Percentiles rank a stretch among this genome's conserved stretches.
Evolutionary conservation across 1,284 basidiomycete species (phyloP).

Genomic region (Marasmius fiardii): DNA sequence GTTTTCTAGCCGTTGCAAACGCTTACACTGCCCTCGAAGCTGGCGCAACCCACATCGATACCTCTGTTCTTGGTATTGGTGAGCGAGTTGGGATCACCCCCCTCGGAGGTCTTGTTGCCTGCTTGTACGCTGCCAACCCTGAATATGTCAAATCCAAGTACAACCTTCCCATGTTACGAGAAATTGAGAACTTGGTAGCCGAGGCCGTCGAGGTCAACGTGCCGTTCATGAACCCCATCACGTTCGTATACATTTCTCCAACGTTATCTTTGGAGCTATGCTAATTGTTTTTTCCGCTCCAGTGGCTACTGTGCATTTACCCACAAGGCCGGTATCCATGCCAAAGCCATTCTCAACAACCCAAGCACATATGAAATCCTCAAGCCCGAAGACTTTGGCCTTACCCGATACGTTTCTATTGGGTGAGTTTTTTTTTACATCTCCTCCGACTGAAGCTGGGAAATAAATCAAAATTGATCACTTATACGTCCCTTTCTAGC

Average conservation of each 20-base stretch:
- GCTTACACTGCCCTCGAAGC: slow-evolving; percentile 98
- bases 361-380: slow-evolving; percentile 98
- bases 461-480: no score
- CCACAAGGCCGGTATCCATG: slow-evolving; percentile 99
- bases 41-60: slow-evolving; percentile 99
- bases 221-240: slow-evolving; percentile 95
- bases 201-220: slow-evolving; percentile 98
- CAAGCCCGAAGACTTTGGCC: slow-evolving; percentile 97
- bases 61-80: slow-evolving; percentile 94
- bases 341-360: slow-evolving; percentile 99
- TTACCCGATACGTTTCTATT: slow-evolving; percentile 97
- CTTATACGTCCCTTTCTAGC: slow-evolving; percentile 37
- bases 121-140: slow-evolving; percentile 94
- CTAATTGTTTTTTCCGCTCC: slow-evolving; percentile 8
- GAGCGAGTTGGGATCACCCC: slow-evolving; percentile 99
- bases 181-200: slow-evolving; percentile 98
- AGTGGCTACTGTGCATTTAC: slow-evolving; percentile 99
- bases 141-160: slow-evolving; percentile 99
- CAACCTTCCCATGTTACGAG: slow-evolving; percentile 95
- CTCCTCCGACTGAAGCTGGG: no score
- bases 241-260: slow-evolving; percentile 46
- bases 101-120: slow-evolving; percentile 94
- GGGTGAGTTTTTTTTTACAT: slow-evolving; percentile 53
- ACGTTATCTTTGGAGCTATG: slow-evolving; percentile 2
- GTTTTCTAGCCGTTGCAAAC: slow-evolving; percentile 85